Conservation (phyloP, 371 early-diverging fungal species). For the Lichtheimia ornata region DNA sequence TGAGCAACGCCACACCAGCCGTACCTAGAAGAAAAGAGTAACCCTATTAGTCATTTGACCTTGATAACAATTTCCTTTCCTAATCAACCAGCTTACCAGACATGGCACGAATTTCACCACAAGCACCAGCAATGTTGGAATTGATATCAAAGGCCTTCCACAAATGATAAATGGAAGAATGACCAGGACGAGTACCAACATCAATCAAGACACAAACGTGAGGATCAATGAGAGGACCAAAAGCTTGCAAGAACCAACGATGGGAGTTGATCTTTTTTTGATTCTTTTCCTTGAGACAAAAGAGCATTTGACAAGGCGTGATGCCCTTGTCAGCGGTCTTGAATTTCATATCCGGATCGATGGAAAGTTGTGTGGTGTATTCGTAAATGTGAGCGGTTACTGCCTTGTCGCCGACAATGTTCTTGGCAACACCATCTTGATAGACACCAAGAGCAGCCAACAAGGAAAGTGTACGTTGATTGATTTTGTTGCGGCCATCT, state of each 20-base stretch:
- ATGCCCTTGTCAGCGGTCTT: constrained; percentile 72
- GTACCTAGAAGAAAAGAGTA: constrained; percentile 46
- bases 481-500: constrained; percentile 65
- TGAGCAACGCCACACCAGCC: constrained; percentile 66
- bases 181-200: constrained; percentile 91
- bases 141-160: constrained; percentile 94
- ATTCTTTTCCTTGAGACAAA: constrained; percentile 93
- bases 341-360: constrained; percentile 76
- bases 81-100: constrained; percentile 45
- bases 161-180: constrained; percentile 88
- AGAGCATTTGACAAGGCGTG: constrained; percentile 90
- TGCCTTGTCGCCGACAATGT: constrained; percentile 64
- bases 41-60: too few relatives aligned
- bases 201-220: constrained; percentile 91
- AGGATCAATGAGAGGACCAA: constrained; percentile 85
- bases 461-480: constrained; percentile 67
- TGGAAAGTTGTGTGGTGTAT: constrained; percentile 87
- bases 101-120: constrained; percentile 95
- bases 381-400: constrained; percentile 83
- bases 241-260: constrained; percentile 97
- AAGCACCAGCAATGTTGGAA: constrained; percentile 87
- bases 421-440: constrained; percentile 79
- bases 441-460: constrained; percentile 80
- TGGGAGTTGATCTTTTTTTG: constrained; percentile 95
- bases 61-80: too few relatives aligned